Base-by-base conservation (phyloP, 208 protist species). In the Leishmania braziliensis region DNA sequence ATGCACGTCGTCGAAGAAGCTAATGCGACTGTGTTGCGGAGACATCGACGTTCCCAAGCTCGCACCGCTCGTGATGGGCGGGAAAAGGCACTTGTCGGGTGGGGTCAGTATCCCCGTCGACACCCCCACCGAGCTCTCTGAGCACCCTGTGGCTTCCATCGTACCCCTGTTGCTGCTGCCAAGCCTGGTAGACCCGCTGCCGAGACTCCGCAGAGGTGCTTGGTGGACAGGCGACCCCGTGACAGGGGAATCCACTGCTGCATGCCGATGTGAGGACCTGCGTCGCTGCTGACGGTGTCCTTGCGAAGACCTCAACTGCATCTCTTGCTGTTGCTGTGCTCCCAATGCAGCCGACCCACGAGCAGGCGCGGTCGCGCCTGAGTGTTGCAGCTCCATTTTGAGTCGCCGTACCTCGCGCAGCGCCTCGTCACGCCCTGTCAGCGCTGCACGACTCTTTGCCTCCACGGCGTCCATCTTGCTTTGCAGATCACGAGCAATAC, bases 401-500 rank as follows among this genome's bases (percentile, higher is more conserved):
- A 89, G 83, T 1, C 88, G 86, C 58, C 88, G 85, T 43, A 90
- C 82, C 43, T 94, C 88, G 1, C 82, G 78, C 33, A 88, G 86
- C 12, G 88, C 89, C 39, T 88, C 82, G 72, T 97, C 92, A 10
- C 92, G 90, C 60, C 95, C 94, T 6, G 88, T 79, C 84, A 96
- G 86, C 16, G 94, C 89, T 54, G 77, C 78, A 74, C 95, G 92
- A 81, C 90, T 93, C 84, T 92, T 93, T 53, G 84, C 87, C 63
- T 87, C 88, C 10, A 96, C 75, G 73, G 88, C 86, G 33, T 96
- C 91, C 84, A 96, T 89, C 73, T 92, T 88, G 5, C 83, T 76
- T 79, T 97, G 92, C 63, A 97, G 79, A 62, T 96, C 91, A 54
- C 83, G 83, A 5, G 93, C 92, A 71, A 97, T 88, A n/a, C 80